Base-by-base conservation (phyloP, 306 rosid genomes). In the Elaeagnus macrophylla region DNA sequence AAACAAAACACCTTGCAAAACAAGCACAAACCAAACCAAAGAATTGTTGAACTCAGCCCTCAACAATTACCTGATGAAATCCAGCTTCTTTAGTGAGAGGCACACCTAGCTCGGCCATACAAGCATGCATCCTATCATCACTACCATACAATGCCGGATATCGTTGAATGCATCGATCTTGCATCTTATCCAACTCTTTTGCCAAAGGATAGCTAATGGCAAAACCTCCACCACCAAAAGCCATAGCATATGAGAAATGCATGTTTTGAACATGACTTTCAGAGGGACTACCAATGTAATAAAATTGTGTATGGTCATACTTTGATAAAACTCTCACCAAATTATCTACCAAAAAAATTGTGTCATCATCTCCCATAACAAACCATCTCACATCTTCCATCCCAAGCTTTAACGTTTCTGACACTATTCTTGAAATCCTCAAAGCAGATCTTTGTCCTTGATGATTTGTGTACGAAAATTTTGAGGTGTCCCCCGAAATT, bases 321-420 rank as follows among this genome's bases (percentile, higher is more conserved):
- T 87, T 87, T 0, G 74, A 60, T 17, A 91, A 72, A 45, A 80
- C 56, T 39, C 89, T 80, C 46, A 82, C 82, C 61, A 84, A 62
- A 67, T 91, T 91, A 1, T 91, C 91, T 10, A 85, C 95, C 14
- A 84, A 40, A 40, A 91, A 91, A 15, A 91, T 77, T 0, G 96
- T 91, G 72, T 87, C 96, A 58, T 91, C 99, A 12, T 91, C 96
- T 3, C 99, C 95, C 96, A 91, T 84, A 18, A 91, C 85, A 35
- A 87, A 82, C 99, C 96, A 91, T 41, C 95, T 78, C 61, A 84
- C 95, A 56, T 91, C 96, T 69, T 81, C 67, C 81, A 84, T 4
- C 13, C 99, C 99, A 14, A 91, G 84, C 71, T 83, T 79, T 37
- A 87, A 14, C 17, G 96, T 87, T 66, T 87, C 99, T 1, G 87